These are phyloP conservation scores for Microdochium nivale DNA, from an alignment of 2,329 filamentous ascomycete genomes.

Conservation along the genomic window DNA sequence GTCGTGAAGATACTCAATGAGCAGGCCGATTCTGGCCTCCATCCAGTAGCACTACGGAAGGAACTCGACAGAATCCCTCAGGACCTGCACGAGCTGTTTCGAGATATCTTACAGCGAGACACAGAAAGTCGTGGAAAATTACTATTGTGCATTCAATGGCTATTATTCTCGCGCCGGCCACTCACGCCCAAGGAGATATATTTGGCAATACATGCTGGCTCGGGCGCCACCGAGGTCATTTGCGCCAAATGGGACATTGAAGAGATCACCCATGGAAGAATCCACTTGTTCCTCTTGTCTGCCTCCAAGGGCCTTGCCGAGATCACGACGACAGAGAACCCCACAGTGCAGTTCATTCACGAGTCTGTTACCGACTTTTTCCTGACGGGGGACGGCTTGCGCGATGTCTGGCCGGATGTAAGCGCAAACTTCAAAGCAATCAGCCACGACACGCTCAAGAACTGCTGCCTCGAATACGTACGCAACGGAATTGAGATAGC, in stretches of 20 bases:
- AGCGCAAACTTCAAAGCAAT: conserved; percentile 18
- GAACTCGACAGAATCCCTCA: conserved; percentile 28
- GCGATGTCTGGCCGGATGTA: conserved; percentile 20
- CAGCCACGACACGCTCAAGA: conserved; percentile 34
- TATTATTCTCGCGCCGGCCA: conserved; percentile 27
- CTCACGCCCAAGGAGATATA: conserved; percentile 26
- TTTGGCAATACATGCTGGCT: conserved; percentile 17
- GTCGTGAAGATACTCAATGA: conserved; percentile 34
- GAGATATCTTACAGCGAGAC: conserved; percentile 28
- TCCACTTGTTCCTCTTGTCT: conserved; percentile 24
- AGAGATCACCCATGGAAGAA: conserved; percentile 6
- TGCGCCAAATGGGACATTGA: conserved; percentile 17
- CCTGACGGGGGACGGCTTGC: conserved; percentile 22
- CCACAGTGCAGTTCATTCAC: conserved; percentile 42
- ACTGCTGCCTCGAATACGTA: conserved; percentile 33
- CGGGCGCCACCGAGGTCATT: neutral
- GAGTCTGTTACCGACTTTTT: conserved; percentile 42
- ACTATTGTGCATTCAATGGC: conserved; percentile 27
- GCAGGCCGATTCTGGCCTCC: conserved; percentile 22
- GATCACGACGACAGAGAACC: conserved; percentile 15
- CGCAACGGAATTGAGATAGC: conserved; percentile 8
- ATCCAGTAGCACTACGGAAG: conserved; percentile 16
- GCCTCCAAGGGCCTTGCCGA: conserved; percentile 44
- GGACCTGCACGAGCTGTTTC: conserved; percentile 28
- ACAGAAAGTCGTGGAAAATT: conserved; percentile 12